phyloP scores from a whole-genome alignment of 179 eudicot species.

The Pouteria campechiana region DNA sequence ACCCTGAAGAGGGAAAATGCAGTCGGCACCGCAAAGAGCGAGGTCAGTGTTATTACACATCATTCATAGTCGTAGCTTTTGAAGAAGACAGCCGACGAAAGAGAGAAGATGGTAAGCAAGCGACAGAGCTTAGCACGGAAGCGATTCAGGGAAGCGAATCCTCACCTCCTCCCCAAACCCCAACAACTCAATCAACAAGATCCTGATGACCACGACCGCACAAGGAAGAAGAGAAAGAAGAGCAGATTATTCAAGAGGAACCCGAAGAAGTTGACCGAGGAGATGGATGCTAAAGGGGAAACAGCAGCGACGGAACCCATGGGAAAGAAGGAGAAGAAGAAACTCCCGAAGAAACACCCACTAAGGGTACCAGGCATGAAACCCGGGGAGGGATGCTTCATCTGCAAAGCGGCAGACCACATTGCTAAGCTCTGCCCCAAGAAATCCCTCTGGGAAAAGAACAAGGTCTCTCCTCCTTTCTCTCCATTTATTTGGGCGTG shows the following conservation, averaged over 20 bases:
- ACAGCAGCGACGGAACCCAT: background rate
- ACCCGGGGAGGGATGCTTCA: conserved; percentile 90
- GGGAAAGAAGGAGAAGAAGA: background rate
- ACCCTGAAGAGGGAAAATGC: too few relatives aligned
- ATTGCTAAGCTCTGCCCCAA: conserved; percentile 76
- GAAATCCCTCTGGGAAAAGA: conserved; percentile 64
- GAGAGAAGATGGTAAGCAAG: conserved; percentile 69
- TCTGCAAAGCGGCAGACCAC: conserved; percentile 69
- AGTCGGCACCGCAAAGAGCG: too few relatives aligned
- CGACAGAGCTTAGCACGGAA: conserved; percentile 60
- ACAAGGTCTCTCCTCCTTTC: conserved; percentile 39
- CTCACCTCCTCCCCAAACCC: conserved; percentile 50
- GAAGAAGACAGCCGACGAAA: too few relatives aligned
- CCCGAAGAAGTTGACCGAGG: conserved; percentile 11
- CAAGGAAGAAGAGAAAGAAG: conserved; percentile 53
- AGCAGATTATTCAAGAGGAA: conserved; percentile 56
- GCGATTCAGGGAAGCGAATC: conserved; percentile 51
- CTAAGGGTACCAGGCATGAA: conserved; percentile 84
- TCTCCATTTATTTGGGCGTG: background rate
- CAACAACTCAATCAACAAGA: conserved; percentile 69
- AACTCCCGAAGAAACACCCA: conserved; percentile 28
- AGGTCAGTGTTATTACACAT: too few relatives aligned
- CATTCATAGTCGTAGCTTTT: too few relatives aligned
- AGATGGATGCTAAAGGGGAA: conserved; percentile 2
- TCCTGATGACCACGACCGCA: too few relatives aligned